Evolutionary conservation across 257 asterid genomes (phyloP), one percentile per base, ranked within the genome.

Genomic region (Solanum appendiculatum): DNA sequence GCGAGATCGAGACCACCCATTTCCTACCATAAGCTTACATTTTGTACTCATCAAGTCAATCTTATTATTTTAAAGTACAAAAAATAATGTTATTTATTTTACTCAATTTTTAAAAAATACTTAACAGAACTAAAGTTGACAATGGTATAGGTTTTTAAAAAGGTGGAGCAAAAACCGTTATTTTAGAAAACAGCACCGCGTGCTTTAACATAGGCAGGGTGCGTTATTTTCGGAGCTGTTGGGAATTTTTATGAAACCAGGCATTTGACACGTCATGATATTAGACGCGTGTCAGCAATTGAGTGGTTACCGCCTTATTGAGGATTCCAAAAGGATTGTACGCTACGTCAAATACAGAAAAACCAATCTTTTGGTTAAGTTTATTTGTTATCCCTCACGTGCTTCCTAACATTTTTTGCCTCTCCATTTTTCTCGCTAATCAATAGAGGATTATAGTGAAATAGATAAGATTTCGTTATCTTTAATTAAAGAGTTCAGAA

Each of bases 361-460:
- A 66, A 66, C 74, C 37, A 29, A 66, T 66, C 20, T 66, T 66
- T 66, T 66, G 33, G 21, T 27, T 27, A 27, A 66, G 33, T 10
- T 5, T 64, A 64, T 27, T 27, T 66, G 37, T 27, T 66, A 27
- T 66, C 36, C 9, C 37, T 66, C 74, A 66, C 37, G 74, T 66
- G 74, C 74, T 66, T 66, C 74, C 37, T 66, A 29, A 29, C 37
- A 3, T 66, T 66, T 16, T 66, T 29, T 18, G 6, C 23, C 23
- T 6, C 11, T 66, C 74, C 12, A 51, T 51, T 51, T n/a, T n/a
- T n/a, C n/a, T n/a, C n/a, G n/a, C n/a, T n/a, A n/a, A n/a, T n/a
- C n/a, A n/a, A n/a, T n/a, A n/a, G 18, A 5, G 2, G 1, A n/a
- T 11, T 25, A 25, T 0, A 0, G 9, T 23, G 3, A 23, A 3